Evolutionary conservation across 1,139 yeast genomes (phyloP).

Genomic region (Pichia sp.): DNA sequence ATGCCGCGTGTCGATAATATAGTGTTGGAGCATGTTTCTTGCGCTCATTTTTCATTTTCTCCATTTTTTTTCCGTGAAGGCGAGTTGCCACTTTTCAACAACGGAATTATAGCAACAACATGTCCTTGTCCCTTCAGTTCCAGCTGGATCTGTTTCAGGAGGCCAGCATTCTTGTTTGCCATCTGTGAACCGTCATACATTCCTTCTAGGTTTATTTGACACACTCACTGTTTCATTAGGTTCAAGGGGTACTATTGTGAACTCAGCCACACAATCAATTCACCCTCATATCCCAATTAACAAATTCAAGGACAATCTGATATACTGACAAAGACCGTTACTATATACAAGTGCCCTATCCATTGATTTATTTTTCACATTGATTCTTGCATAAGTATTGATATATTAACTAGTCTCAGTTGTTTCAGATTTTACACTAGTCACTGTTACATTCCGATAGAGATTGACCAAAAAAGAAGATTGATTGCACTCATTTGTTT

Average conservation of each 20-base stretch:
- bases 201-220: conserved; percentile 12
- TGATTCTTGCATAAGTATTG: neutral
- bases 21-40: conserved; percentile 5
- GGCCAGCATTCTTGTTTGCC: conserved; percentile 15
- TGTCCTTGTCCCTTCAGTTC: neutral
- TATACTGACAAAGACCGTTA: conserved; percentile 4
- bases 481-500: conserved; percentile 30
- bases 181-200: conserved; percentile 13
- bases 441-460: neutral
- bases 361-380: neutral
- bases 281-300: neutral
- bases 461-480: neutral
- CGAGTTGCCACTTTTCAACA: conserved; percentile 9
- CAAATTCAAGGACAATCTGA: neutral
- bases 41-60: neutral
- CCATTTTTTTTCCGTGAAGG: conserved; percentile 7
- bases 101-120: conserved; percentile 4
- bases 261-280: neutral
- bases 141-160: neutral
- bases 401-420: neutral
- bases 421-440: neutral
- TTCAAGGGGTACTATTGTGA: conserved; percentile 2
- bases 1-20: conserved; percentile 1
- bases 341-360: neutral
- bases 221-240: conserved; percentile 1